Base-by-base conservation (phyloP, 2,329 filamentous ascomycete species). In the Neophaeococcomyces mojaviensis region DNA sequence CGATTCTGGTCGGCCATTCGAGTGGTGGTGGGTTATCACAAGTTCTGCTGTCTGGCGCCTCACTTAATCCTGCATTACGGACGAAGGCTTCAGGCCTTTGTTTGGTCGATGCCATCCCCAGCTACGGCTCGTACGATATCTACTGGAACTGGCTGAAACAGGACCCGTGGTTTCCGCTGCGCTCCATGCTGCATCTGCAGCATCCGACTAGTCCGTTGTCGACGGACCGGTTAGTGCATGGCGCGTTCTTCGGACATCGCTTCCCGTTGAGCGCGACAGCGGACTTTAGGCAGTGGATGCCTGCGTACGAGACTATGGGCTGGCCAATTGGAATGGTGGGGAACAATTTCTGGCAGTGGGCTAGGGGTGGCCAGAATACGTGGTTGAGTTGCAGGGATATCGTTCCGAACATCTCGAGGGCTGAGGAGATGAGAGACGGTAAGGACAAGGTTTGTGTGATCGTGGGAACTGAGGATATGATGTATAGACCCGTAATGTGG, bases 161-260 rank as follows among this genome's bases (percentile, higher is more conserved):
- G 10, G 70, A 78, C 50, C 71, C 70, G 1, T 71, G 68, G 62
- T 76, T 77, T 54, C 55, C 63, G 9, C 49, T 74, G 22, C 63
- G 73, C 38, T 59, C 70, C 59, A 44, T 71, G 5, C 62, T 74
- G 24, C 72, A 76, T 49, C 60, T 67, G 3, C 66, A 67, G 58
- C 73, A 76, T 55, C 65, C 73, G 12, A 70, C 70, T 49, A 78
- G 74, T 39, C 69, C 74, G 1, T 65, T 78, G 1, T 74, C 72
- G 1, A 73, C 71, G 15, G 71, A 72, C 0, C 55, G 58, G n/a
- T 62, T 79, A 10, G 68, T 73, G 1, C 67, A 67, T 16, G 63
- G 62, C 3, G 70, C 67, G 2, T 79, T 79, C 59, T 79, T 78
- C 57, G 70, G 71, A 39, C 53, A 66, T 0, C 50, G 58, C 12